Percentiles rank a stretch among this genome's conserved stretches.
Evolutionary conservation across 257 asterid genomes (phyloP).

Genomic region (Ilex aquifolium): DNA sequence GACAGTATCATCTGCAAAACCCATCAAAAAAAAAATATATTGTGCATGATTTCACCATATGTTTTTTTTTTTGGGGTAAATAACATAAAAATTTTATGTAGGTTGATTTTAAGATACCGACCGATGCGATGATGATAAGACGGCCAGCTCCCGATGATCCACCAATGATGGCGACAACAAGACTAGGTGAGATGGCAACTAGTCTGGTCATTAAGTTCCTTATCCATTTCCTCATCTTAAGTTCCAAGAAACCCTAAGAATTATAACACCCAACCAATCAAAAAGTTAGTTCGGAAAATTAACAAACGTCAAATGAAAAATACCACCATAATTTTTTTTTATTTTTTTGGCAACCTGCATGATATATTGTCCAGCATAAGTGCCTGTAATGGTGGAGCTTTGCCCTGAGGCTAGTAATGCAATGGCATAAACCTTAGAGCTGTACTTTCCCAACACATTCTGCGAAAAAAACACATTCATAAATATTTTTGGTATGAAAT

Average conservation of each 20-base stretch:
- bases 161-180: slow-evolving; percentile 72
- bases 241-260: slow-evolving; percentile 71
- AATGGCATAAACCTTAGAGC: slow-evolving; percentile 18
- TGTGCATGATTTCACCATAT: too few relatives aligned
- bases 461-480: neutral
- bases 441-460: slow-evolving; percentile 17
- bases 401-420: slow-evolving; percentile 26
- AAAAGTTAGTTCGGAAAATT: too few relatives aligned
- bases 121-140: slow-evolving; percentile 88
- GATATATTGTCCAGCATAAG: slow-evolving; percentile 22
- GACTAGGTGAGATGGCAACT: slow-evolving; percentile 85
- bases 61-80: neutral
- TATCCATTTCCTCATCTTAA: slow-evolving; percentile 70
- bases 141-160: slow-evolving; percentile 87
- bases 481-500: too few relatives aligned
- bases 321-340: too few relatives aligned
- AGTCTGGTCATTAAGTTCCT: slow-evolving; percentile 74
- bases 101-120: slow-evolving; percentile 13
- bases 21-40: neutral
- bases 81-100: too few relatives aligned
- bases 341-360: slow-evolving; percentile 15
- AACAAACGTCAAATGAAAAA: too few relatives aligned
- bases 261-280: too few relatives aligned
- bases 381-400: slow-evolving; percentile 25
- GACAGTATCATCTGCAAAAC: slow-evolving; percentile 76